These are phyloP conservation scores for Misopates orontium DNA, from an alignment of 257 asterid species.

Conservation along the genomic window DNA sequence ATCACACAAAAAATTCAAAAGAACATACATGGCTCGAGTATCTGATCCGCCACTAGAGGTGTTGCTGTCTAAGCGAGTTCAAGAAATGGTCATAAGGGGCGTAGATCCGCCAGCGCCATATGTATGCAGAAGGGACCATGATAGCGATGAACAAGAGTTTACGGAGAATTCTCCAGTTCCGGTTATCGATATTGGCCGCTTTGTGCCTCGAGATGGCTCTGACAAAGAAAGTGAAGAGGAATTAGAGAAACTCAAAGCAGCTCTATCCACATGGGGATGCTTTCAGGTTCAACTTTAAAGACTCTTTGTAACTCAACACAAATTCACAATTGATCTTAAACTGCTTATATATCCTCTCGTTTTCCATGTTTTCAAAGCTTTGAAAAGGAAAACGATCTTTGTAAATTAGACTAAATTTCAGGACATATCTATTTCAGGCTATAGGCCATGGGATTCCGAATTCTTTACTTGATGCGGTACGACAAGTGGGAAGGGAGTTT, in stretches of 20 bases:
- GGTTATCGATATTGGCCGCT: conserved; percentile 35
- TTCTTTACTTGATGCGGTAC: conserved; percentile 37
- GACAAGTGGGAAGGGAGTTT: conserved; percentile 40
- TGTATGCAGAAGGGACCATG: conserved; percentile 34
- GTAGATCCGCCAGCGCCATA: conserved; percentile 54
- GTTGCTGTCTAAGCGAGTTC: conserved; percentile 53
- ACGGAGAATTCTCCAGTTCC: conserved; percentile 34
- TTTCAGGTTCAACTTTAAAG: conserved; percentile 46
- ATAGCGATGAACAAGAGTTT: conserved; percentile 14
- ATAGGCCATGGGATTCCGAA: conserved; percentile 50
- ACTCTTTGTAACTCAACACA: neutral
- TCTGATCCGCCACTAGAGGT: conserved; percentile 34
- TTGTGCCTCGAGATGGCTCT: conserved; percentile 16
- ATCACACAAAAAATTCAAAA: neutral
- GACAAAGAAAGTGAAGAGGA: conserved; percentile 24
- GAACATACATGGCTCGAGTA: conserved; percentile 29
- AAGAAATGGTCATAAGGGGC: conserved; percentile 51
- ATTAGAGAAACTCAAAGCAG: conserved; percentile 40
- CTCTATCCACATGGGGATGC: conserved; percentile 62
- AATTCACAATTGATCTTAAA: neutral
- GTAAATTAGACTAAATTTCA: no score
- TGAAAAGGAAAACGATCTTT: no score
- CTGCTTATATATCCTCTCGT: no score
- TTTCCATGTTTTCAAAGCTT: no score
- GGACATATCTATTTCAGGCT: conserved; percentile 39